Evolutionary conservation across 768 basidiomycete species (phyloP), one percentile per base, ranked within the genome.

Genomic region (Mycena olivaceomarginata): DNA sequence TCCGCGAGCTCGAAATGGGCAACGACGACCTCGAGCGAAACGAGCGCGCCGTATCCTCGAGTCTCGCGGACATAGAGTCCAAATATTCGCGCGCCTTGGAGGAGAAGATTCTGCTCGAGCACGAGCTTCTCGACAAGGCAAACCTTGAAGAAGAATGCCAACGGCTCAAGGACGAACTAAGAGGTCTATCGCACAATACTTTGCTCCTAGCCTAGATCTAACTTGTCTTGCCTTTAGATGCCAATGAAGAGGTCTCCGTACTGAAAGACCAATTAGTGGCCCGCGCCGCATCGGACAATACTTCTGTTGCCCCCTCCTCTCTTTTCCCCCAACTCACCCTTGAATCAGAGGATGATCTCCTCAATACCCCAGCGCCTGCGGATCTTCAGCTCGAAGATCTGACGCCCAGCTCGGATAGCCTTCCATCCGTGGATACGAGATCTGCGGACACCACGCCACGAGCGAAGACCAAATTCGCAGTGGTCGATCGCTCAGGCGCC

Each of bases 1-100:
- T 97, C 20, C 92, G 96, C 25, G 96, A 99, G 84, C 89, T 98
- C 41, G 98, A 99, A 86, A 95, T 99, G 93, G 98, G 98, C 63
- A 99, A 98, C 82, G 98, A 99, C 82, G 98, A 99, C 86, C 89
- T 99, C 74, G 98, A 99, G 84, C 91, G 97, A 77, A 98, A 95
- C 84, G 98, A 99, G 83, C 92, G 98, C 40, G 95, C 95, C 67
- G 94, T 96, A 56, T 92, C 94, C 11, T 96, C 94, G 65, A 95
- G 92, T 80, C 86, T 98, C 80, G 95, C 94, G 5, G 95, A 96
- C 83, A 89, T 96, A 81, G 97, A 98, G 86, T 88, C 92, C 80
- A 97, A 94, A 84, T 98, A 99, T 87, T 93, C 97, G 75, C 92
- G 94, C 69, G 95, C 95, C 1, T 88, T 99, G 45, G 98, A 99